Evolutionary conservation across 1,284 basidiomycete species (phyloP).

Genomic region (Ustilago cynodontis): DNA sequence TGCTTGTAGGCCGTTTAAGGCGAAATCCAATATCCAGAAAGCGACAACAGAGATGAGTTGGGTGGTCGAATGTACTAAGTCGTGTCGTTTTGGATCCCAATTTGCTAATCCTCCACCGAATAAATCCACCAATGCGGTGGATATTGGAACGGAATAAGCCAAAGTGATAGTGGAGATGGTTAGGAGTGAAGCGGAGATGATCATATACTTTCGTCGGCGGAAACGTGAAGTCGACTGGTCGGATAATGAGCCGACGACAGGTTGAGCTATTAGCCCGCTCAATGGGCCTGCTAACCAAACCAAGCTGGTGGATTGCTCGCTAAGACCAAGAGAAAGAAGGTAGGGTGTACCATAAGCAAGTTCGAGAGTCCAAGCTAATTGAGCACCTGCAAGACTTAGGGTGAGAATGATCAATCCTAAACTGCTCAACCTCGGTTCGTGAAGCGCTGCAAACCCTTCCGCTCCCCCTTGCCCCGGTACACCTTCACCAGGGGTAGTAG

Average conservation of each 20-base stretch:
- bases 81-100: constrained; percentile 82
- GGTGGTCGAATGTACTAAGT: constrained; percentile 40
- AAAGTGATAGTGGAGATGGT: constrained; percentile 82
- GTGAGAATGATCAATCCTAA: constrained; percentile 73
- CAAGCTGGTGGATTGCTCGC: constrained; percentile 88
- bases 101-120: constrained; percentile 83
- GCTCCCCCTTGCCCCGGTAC: neutral
- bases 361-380: constrained; percentile 91
- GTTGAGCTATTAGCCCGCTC: constrained; percentile 92
- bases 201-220: constrained; percentile 85
- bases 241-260: constrained; percentile 92
- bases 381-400: constrained; percentile 79
- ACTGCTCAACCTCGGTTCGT: constrained; percentile 57
- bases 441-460: neutral
- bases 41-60: constrained; percentile 81
- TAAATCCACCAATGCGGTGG: constrained; percentile 81
- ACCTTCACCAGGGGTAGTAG: neutral
- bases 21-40: constrained; percentile 94
- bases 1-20: constrained; percentile 89
- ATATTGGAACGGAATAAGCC: constrained; percentile 85
- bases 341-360: constrained; percentile 88
- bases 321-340: constrained; percentile 86
- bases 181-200: constrained; percentile 80
- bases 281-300: constrained; percentile 97
- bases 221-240: constrained; percentile 90